Percentiles rank a stretch among this genome's conserved stretches.
phyloP scores from a whole-genome alignment of 2,329 filamentous ascomycete genomes.

The Penicillium sp. region DNA sequence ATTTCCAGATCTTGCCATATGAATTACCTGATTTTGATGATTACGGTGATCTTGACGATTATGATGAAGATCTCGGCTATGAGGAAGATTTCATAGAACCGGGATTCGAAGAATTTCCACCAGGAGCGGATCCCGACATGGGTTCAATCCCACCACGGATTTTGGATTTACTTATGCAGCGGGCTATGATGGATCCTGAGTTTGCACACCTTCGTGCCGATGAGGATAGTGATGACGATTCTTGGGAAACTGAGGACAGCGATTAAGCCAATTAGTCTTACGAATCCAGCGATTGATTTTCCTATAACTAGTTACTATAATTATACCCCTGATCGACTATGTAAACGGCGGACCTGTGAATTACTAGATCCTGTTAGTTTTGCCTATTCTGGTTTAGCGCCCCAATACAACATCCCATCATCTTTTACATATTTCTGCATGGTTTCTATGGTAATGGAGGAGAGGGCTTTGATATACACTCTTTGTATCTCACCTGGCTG shows the following conservation, averaged over 20 bases:
- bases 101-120: not conserved
- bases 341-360: no score
- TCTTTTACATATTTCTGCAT: no score
- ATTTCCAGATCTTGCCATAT: conserved; percentile 18
- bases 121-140: not conserved
- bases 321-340: not conserved
- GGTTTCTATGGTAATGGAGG: no score
- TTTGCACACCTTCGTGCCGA: conserved; percentile 6
- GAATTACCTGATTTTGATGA: not conserved
- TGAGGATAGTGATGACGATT: not conserved
- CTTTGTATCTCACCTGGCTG: no score
- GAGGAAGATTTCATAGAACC: conserved; percentile 2
- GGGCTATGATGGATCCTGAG: conserved; percentile 9
- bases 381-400: no score
- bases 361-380: no score
- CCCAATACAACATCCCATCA: no score
- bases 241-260: not conserved
- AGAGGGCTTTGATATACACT: no score
- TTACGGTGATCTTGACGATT: not conserved
- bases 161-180: conserved; percentile 5
- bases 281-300: not conserved
- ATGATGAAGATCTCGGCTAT: not conserved
- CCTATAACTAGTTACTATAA: no score
- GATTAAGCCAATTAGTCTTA: not conserved
- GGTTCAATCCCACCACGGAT: not conserved